Conservation (phyloP, 2,329 filamentous ascomycete genomes). For the Phaeophleospora eucalypticola region DNA sequence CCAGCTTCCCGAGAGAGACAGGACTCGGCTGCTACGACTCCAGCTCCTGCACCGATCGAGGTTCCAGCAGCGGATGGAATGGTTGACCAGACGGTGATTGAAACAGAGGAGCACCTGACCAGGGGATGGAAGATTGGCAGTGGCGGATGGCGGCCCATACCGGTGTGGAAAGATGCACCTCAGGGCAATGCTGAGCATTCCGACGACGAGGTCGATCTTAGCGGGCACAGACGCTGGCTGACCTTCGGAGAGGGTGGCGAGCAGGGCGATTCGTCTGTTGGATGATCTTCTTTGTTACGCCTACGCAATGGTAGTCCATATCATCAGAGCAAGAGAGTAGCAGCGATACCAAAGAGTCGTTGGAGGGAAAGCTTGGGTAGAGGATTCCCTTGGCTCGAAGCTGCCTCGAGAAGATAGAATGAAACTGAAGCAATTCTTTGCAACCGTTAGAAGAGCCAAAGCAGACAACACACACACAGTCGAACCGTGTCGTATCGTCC, state of each 20-base stretch:
- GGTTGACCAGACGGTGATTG: not conserved
- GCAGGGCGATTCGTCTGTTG: no score
- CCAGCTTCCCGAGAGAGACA: not conserved
- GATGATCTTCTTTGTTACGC: no score
- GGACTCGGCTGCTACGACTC: not conserved
- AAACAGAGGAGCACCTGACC: not conserved
- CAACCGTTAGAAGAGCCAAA: no score
- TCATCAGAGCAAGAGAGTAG: no score
- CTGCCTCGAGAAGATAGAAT: no score
- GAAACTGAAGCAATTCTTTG: no score
- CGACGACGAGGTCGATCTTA: not conserved
- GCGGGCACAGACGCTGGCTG: not conserved
- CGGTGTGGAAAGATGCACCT: not conserved
- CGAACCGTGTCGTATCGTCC: no score
- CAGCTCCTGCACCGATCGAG: not conserved
- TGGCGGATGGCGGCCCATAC: not conserved
- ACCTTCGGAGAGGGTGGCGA: conserved; percentile 8
- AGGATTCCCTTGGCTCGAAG: no score
- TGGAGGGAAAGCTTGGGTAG: no score
- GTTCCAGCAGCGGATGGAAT: not conserved
- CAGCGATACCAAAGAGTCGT: no score
- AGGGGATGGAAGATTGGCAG: not conserved
- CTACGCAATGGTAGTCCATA: no score
- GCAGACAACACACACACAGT: no score
- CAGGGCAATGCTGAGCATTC: not conserved